phyloP scores from a whole-genome alignment of 2,329 filamentous ascomycete species.

The Diaporthe sp. region DNA sequence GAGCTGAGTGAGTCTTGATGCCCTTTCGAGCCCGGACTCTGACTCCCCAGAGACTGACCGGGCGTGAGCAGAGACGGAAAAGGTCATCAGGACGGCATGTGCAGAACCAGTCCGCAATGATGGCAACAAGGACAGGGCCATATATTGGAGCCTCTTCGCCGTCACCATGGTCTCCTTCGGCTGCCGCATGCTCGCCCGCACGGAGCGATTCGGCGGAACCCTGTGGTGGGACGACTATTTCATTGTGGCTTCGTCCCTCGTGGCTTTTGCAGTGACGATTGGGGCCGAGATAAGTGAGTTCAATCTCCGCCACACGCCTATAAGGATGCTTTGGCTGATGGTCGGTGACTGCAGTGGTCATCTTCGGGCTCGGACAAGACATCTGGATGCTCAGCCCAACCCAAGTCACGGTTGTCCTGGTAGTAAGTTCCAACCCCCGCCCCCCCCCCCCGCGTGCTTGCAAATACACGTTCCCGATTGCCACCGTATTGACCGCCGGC shows the following conservation, averaged over 20 bases:
- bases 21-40: not conserved
- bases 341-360: constrained; percentile 33
- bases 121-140: constrained; percentile 29
- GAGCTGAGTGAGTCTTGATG: constrained; percentile 26
- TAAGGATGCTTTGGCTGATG: not conserved
- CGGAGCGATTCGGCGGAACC: constrained; percentile 34
- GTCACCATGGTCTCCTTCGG: constrained; percentile 35
- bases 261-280: constrained; percentile 36
- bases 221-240: constrained; percentile 41
- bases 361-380: constrained; percentile 38
- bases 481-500: not conserved
- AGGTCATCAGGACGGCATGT: constrained; percentile 33
- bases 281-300: constrained; percentile 38
- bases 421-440: constrained; percentile 30
- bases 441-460: no score
- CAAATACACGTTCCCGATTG: not conserved
- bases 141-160: constrained; percentile 36
- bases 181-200: constrained; percentile 36
- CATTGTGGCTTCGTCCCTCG: constrained; percentile 38
- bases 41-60: not conserved
- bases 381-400: constrained; percentile 37
- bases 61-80: constrained; percentile 28
- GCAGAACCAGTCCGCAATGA: constrained; percentile 28
- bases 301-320: not conserved
- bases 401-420: constrained; percentile 36